Conservation (phyloP, 1,139 yeast genomes). For the Saccharomycopsis hybrid region DNA sequence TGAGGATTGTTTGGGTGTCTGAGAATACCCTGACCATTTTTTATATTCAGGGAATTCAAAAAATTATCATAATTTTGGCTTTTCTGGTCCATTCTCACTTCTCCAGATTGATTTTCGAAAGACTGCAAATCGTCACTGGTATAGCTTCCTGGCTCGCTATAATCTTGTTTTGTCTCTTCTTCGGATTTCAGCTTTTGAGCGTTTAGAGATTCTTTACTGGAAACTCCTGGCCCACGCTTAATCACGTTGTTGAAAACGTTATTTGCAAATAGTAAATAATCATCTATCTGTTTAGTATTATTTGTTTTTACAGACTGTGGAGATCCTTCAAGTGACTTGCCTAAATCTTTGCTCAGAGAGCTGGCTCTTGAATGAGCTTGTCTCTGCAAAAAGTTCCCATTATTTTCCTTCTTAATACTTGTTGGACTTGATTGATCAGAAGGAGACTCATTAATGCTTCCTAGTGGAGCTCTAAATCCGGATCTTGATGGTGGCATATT, state of each 20-base stretch:
- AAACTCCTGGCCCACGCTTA: conserved; percentile 17
- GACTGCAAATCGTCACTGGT: conserved; percentile 12
- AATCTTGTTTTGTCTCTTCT: conserved; percentile 4
- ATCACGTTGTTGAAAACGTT: conserved; percentile 16
- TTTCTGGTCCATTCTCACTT: not conserved
- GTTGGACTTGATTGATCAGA: not conserved
- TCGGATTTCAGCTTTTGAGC: not conserved
- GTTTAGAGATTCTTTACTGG: conserved; percentile 8
- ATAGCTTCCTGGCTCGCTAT: not conserved
- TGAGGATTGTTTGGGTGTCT: conserved; percentile 4
- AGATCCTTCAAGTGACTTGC: not conserved
- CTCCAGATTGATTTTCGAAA: not conserved
- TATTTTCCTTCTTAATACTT: no score
- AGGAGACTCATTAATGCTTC: conserved; percentile 7
- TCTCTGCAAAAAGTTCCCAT: no score
- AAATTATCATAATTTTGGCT: not conserved
- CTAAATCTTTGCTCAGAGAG: not conserved
- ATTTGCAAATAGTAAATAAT: conserved; percentile 14
- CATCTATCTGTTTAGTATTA: conserved; percentile 10
- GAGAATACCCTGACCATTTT: conserved; percentile 10
- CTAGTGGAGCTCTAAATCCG: not conserved
- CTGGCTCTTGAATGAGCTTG: conserved; percentile 4
- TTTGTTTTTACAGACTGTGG: not conserved
- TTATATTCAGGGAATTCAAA: conserved; percentile 3
- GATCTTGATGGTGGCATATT: no score